Percentiles rank a stretch among this genome's conserved stretches.
These are phyloP conservation scores for Echria macrotheca DNA, from an alignment of 495 filamentous ascomycete species.

Conservation along the genomic window DNA sequence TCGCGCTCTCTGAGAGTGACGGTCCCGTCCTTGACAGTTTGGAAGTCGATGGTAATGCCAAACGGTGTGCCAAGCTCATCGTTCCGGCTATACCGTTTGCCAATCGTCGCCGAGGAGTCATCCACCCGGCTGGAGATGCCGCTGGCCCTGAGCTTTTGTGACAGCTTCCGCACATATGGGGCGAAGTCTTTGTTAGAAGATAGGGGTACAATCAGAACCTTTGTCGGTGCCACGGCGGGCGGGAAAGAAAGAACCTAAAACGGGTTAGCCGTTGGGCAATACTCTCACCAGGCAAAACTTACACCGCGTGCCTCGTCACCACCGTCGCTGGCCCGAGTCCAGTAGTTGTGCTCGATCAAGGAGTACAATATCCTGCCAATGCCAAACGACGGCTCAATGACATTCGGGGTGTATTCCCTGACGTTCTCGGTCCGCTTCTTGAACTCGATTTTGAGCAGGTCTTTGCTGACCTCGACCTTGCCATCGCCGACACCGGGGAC, in stretches of 20 bases:
- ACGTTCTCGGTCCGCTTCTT: slow-evolving; percentile 61
- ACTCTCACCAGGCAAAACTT: slow-evolving; percentile 24
- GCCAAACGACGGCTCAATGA: slow-evolving; percentile 83
- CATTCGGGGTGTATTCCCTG: slow-evolving; percentile 75
- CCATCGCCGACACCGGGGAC: slow-evolving; percentile 48
- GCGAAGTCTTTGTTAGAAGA: slow-evolving; percentile 57
- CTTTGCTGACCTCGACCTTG: slow-evolving; percentile 65
- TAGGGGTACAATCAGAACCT: slow-evolving; percentile 70
- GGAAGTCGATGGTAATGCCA: slow-evolving; percentile 69
- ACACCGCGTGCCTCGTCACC: slow-evolving; percentile 65
- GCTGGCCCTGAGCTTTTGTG: slow-evolving; percentile 52
- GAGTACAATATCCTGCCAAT: slow-evolving; percentile 76
- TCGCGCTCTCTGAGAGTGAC: slow-evolving; percentile 71
- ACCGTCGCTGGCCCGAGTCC: slow-evolving; percentile 60
- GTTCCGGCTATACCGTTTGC: slow-evolving; percentile 68
- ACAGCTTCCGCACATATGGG: slow-evolving; percentile 51
- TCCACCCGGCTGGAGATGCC: slow-evolving; percentile 64
- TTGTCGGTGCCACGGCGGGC: slow-evolving; percentile 65
- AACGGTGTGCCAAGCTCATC: slow-evolving; percentile 70
- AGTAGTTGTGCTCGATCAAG: slow-evolving; percentile 75
- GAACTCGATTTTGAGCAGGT: slow-evolving; percentile 66
- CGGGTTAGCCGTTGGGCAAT: neutral
- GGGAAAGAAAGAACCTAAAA: slow-evolving; percentile 67
- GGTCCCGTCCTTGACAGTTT: slow-evolving; percentile 63
- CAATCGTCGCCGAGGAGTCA: slow-evolving; percentile 62